phyloP scores from a whole-genome alignment of 257 asterid genomes.

The Ilex aquifolium region DNA sequence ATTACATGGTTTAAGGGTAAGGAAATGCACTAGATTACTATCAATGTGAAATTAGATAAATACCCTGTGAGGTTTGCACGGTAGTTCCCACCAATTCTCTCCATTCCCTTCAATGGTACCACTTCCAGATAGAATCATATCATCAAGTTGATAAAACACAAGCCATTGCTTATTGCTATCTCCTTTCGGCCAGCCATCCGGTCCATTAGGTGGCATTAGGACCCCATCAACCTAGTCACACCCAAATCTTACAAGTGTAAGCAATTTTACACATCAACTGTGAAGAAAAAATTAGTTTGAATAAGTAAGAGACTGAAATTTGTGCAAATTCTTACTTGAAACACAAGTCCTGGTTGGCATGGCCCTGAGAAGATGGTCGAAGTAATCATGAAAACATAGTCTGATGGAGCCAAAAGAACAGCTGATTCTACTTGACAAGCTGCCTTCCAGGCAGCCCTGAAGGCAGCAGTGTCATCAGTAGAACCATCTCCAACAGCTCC shows the following conservation, averaged over 20 bases:
- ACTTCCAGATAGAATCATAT: constrained; percentile 61
- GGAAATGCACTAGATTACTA: background rate
- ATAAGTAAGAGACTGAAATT: background rate
- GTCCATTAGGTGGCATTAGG: constrained; percentile 88
- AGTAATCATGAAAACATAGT: constrained; percentile 47
- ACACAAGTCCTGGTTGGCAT: constrained; percentile 71
- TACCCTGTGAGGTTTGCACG: constrained; percentile 98
- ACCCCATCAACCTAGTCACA: constrained; percentile 65
- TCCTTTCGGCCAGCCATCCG: constrained; percentile 81
- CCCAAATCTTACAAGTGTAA: background rate
- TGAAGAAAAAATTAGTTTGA: background rate
- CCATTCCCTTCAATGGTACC: constrained; percentile 94
- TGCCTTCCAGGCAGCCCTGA: constrained; percentile 74
- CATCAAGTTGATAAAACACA: constrained; percentile 68
- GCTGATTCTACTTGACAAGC: constrained; percentile 73
- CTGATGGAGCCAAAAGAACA: constrained; percentile 51
- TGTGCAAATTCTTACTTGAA: constrained; percentile 43
- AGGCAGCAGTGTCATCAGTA: constrained; percentile 81
- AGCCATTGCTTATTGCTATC: constrained; percentile 89
- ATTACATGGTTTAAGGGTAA: too few relatives aligned
- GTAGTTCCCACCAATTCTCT: constrained; percentile 92
- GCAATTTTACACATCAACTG: background rate
- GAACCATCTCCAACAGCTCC: constrained; percentile 86
- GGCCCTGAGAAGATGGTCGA: constrained; percentile 94
- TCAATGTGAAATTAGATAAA: background rate